Conservation (phyloP, 345 rosid genomes). For the Eucalyptus shirleyi region DNA sequence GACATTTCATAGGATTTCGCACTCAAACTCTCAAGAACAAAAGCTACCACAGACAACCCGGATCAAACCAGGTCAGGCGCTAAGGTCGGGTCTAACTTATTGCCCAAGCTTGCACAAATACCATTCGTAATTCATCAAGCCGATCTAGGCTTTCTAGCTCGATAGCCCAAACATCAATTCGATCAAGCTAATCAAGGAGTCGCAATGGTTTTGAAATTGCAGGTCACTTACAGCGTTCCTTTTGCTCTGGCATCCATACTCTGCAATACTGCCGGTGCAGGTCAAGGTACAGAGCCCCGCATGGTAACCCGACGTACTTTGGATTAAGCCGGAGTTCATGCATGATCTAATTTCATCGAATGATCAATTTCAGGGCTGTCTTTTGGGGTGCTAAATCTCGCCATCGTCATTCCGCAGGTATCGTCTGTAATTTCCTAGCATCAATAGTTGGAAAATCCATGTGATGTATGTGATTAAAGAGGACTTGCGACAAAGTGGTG, state of each 20-base stretch:
- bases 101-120: background rate
- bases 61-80: background rate
- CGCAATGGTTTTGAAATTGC: background rate
- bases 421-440: background rate
- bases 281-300: background rate
- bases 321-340: background rate
- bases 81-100: background rate
- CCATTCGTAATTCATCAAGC: background rate
- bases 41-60: background rate
- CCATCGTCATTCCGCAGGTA: conserved; percentile 26
- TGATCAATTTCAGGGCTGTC: conserved; percentile 7
- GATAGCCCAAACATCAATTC: background rate
- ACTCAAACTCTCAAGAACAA: background rate
- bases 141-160: background rate
- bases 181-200: background rate
- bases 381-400: conserved; percentile 19
- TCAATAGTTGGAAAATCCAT: background rate
- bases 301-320: background rate
- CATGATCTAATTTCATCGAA: background rate
- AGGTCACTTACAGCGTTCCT: conserved; percentile 6
- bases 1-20: background rate
- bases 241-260: conserved; percentile 3
- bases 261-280: background rate
- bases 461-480: background rate
- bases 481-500: background rate